A percentile compares a stretch with the other conserved stretches of the same genome.
Evolutionary conservation across 495 filamentous ascomycete genomes (phyloP).

Genomic region (Oleoguttula mirabilis): DNA sequence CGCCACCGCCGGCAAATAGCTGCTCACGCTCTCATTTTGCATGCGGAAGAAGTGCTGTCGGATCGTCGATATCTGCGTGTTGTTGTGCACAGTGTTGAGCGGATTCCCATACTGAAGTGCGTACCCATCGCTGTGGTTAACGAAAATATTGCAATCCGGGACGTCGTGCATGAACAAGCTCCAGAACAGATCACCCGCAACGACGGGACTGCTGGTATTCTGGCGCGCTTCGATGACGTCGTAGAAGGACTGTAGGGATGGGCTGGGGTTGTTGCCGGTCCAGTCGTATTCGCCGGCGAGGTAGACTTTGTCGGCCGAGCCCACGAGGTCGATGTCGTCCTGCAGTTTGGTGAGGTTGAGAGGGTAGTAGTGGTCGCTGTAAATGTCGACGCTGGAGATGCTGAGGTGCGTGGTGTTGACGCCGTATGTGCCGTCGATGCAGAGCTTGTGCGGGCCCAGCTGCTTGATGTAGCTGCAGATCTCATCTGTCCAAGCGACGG

Average conservation of each 20-base stretch:
- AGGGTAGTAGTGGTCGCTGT: conserved; percentile 43
- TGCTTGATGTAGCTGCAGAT: conserved; percentile 38
- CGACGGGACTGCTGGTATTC: conserved; percentile 19
- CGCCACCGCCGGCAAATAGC: conserved; percentile 13
- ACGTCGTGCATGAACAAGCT: conserved; percentile 41
- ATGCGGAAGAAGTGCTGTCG: conserved; percentile 37
- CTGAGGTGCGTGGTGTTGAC: conserved; percentile 39
- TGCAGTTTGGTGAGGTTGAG: conserved; percentile 34
- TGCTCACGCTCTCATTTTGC: conserved; percentile 19
- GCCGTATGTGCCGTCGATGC: conserved; percentile 44
- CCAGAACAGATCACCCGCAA: conserved; percentile 39
- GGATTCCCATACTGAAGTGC: conserved; percentile 37
- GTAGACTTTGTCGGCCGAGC: conserved; percentile 34
- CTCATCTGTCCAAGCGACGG: conserved; percentile 37
- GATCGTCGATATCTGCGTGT: conserved; percentile 35
- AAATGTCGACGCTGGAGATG: conserved; percentile 40
- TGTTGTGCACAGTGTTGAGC: conserved; percentile 31
- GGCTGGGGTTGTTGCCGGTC: conserved; percentile 28
- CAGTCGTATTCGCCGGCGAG: conserved; percentile 44
- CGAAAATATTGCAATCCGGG: conserved; percentile 37
- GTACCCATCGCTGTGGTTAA: conserved; percentile 32
- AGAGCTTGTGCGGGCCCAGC: conserved; percentile 39
- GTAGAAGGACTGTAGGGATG: conserved; percentile 34
- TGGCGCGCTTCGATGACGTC: conserved; percentile 34
- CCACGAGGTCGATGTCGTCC: conserved; percentile 33